Base-by-base conservation (phyloP, 108 stramenopile genomes). In the Ochromonas danica region DNA sequence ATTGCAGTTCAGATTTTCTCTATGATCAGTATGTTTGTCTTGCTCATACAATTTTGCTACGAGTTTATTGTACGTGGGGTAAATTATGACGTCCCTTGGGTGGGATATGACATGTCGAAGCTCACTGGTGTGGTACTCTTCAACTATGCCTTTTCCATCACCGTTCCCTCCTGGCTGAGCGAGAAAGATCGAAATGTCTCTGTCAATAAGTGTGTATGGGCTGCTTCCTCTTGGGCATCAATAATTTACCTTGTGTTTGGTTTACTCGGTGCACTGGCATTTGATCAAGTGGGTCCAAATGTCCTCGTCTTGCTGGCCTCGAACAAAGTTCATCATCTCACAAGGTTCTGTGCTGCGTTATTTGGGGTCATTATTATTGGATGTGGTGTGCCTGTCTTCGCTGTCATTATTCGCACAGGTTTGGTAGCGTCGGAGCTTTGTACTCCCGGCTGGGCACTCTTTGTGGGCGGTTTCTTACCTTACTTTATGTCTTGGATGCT, bases 341-440 rank as follows among this genome's bases (percentile, higher is more conserved):
- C 87, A 43, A 38, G 62, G 27, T 1, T 80, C 22, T 28, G 10
- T 43, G 62, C 65, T 17, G 71, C 42, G 33, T 10, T 90, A 0
- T 92, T 91, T 81, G 88, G 87, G 30, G 89, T 92, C 57, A 85
- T 90, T 79, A 92, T 91, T 57, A 88, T 92, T 62, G 92, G 90
- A 25, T 67, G 90, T 42, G 90, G 90, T 6, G 84, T 89, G 43
- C 92, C 92, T 22, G 79, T 92, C 22, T 91, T 90, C 71, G 25
- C 30, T 43, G 79, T 83, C 30, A 39, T 83, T 2, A 80, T 83
- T 45, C 42, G 28, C 39, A 83, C 41, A 70, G 71, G 40, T 28
- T 80, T n/a, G 83, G 83, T 1, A 81, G 87, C 31, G 85, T 82
- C 30, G 83, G 82, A 6, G 39, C 87, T n/a, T 82, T 86, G 71